Evolutionary conservation across 2,329 filamentous ascomycete genomes (phyloP).

Genomic region (Akanthomyces dipterigenus): DNA sequence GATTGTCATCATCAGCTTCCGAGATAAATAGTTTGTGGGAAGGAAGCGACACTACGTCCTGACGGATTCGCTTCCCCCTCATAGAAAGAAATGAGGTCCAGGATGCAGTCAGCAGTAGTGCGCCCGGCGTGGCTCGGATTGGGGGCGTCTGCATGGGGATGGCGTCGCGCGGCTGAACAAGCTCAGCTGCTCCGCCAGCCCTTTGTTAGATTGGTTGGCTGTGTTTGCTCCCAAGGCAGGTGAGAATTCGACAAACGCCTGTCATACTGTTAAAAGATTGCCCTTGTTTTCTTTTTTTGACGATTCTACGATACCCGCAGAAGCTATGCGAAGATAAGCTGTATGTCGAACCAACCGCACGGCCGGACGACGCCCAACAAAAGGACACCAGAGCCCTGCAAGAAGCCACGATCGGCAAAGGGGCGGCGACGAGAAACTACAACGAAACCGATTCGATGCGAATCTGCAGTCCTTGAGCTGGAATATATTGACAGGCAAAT

Average conservation of each 20-base stretch:
- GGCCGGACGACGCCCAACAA: not conserved
- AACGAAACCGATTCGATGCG: not conserved
- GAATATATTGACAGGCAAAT: not conserved
- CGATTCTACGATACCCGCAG: not conserved
- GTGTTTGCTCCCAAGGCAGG: too few species aligned
- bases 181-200: conserved; percentile 3
- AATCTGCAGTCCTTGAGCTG: not conserved
- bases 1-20: too few species aligned
- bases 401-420: too few species aligned
- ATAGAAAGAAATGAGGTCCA: too few species aligned
- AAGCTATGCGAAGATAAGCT: conserved; percentile 1
- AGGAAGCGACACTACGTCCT: too few species aligned
- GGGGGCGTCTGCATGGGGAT: not conserved
- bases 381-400: too few species aligned
- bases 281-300: too few species aligned
- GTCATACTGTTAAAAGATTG: too few species aligned
- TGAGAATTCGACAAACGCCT: too few species aligned
- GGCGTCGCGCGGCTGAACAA: conserved; percentile 7
- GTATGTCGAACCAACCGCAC: not conserved
- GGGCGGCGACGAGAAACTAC: not conserved
- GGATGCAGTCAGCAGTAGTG: not conserved
- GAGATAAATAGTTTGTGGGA: too few species aligned
- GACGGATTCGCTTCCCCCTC: too few species aligned
- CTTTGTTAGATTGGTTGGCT: not conserved
- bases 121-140: not conserved